Evolutionary conservation across 345 rosid genomes (phyloP).

Genomic region (Populus pruinosa): DNA sequence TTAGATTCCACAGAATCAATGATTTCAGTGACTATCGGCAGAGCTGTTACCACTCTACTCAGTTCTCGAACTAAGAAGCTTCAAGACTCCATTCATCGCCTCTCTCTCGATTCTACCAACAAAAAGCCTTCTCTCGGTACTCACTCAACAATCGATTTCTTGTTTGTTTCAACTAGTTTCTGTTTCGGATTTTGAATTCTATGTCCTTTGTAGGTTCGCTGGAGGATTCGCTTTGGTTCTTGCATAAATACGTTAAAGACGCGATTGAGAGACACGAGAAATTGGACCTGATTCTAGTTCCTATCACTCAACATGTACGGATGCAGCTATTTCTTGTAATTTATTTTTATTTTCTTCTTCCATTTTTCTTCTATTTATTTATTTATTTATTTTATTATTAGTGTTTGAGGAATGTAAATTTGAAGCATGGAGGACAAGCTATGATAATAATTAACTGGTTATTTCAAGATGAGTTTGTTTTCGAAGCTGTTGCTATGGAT

Average conservation of each 20-base stretch:
- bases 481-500: slow-evolving; percentile 42
- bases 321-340: not conserved
- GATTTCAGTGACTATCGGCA: slow-evolving; percentile 56
- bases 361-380: not conserved
- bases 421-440: slow-evolving; percentile 47
- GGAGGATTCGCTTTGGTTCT: slow-evolving; percentile 68
- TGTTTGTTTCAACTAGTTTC: not conserved
- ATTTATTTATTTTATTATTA: slow-evolving; percentile 17
- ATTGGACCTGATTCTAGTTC: slow-evolving; percentile 61
- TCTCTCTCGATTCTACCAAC: slow-evolving; percentile 34
- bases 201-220: slow-evolving; percentile 42
- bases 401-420: slow-evolving; percentile 57
- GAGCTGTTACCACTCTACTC: slow-evolving; percentile 59
- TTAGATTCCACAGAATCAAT: slow-evolving; percentile 46
- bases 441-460: slow-evolving; percentile 63
- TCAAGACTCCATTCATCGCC: slow-evolving; percentile 45
- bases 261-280: slow-evolving; percentile 42
- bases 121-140: slow-evolving; percentile 45
- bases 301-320: slow-evolving; percentile 64
- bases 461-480: slow-evolving; percentile 63
- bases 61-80: slow-evolving; percentile 66
- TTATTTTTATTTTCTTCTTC: not conserved
- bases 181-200: not conserved
- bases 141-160: not conserved
- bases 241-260: slow-evolving; percentile 53